Conservation (phyloP, 768 basidiomycete genomes). For the Russula sp. region DNA sequence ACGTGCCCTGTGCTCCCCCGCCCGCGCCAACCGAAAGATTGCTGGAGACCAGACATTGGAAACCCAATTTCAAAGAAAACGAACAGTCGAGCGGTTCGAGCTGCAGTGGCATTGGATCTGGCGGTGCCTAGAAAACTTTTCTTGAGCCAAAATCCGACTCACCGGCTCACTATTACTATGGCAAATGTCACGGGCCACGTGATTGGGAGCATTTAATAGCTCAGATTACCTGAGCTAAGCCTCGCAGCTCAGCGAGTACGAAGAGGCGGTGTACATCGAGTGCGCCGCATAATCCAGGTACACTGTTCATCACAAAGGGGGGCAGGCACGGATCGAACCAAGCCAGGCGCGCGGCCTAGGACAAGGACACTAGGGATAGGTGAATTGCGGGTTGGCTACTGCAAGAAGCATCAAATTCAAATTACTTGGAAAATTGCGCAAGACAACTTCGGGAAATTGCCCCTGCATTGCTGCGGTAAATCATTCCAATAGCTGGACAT, state of each 20-base stretch:
- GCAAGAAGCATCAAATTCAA: no score
- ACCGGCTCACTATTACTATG: constrained; percentile 11
- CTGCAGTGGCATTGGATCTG: background rate
- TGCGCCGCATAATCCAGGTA: constrained; percentile 12
- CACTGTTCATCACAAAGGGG: constrained; percentile 4
- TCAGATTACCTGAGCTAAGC: no score
- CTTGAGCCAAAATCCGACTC: constrained; percentile 19
- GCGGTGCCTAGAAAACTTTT: constrained; percentile 16
- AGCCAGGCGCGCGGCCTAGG: background rate
- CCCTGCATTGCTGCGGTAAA: no score
- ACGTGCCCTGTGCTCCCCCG: background rate
- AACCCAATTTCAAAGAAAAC: constrained; percentile 7
- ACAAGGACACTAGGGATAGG: background rate
- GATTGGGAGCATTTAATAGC: no score
- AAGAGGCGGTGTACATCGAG: constrained; percentile 15
- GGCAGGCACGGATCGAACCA: constrained; percentile 13
- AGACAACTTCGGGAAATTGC: no score
- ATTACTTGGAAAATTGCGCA: no score
- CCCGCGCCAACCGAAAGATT: constrained; percentile 4
- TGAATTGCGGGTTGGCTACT: no score
- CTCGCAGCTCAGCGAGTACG: constrained; percentile 5
- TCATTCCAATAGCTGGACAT: no score
- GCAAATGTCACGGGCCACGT: no score
- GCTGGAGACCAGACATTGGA: constrained; percentile 6
- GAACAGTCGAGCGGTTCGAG: constrained; percentile 13